Evolutionary conservation across 164 flowering plant genomes (phyloP).

Genomic region (Akebia trifoliata): DNA sequence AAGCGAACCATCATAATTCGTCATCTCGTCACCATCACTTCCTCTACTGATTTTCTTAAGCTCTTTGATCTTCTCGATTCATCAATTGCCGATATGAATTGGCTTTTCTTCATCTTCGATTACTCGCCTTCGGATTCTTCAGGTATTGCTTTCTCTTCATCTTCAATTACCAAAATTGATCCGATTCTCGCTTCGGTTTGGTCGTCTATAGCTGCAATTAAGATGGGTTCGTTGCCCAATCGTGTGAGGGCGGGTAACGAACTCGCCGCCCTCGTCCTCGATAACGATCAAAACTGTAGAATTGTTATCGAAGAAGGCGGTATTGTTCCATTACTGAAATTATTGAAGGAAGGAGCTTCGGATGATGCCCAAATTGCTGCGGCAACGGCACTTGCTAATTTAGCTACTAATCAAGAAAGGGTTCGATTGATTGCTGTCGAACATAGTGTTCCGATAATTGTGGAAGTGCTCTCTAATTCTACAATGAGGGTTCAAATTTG

Average conservation of each 20-base stretch:
- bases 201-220: conserved; percentile 58
- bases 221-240: conserved; percentile 37
- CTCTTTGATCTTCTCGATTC: conserved; percentile 41
- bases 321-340: conserved; percentile 49
- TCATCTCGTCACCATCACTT: conserved; percentile 50
- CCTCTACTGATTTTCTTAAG: conserved; percentile 61
- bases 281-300: conserved; percentile 56
- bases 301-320: conserved; percentile 80
- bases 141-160: conserved; percentile 36
- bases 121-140: background rate
- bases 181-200: conserved; percentile 82
- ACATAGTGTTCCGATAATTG: conserved; percentile 43
- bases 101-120: conserved; percentile 57
- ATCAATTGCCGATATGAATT: conserved; percentile 58
- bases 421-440: conserved; percentile 31
- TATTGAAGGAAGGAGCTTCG: conserved; percentile 46
- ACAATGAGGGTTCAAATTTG: conserved; percentile 47
- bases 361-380: conserved; percentile 68
- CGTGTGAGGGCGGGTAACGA: conserved; percentile 63
- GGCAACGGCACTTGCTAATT: conserved; percentile 38
- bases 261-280: conserved; percentile 50
- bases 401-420: conserved; percentile 44
- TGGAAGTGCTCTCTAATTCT: conserved; percentile 42
- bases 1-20: conserved; percentile 43
- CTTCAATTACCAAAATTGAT: conserved; percentile 76